These are phyloP conservation scores for Haplographium delicatum DNA, from an alignment of 495 filamentous ascomycete genomes.

Conservation along the genomic window DNA sequence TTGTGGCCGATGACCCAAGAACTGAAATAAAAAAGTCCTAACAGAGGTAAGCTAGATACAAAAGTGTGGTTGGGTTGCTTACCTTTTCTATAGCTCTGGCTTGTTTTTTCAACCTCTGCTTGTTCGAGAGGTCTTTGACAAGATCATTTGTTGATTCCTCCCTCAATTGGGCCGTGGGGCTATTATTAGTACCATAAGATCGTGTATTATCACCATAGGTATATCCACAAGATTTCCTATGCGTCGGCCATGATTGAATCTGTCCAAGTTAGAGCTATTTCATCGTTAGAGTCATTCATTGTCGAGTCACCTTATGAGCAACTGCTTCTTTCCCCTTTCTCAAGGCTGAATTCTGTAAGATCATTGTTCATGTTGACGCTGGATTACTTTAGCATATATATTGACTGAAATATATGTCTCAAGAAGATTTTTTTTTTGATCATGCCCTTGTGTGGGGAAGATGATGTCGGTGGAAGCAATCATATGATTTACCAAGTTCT, in stretches of 20 bases:
- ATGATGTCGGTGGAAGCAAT: background rate
- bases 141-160: conserved; percentile 21
- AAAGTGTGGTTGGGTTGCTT: background rate
- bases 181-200: conserved; percentile 12
- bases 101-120: conserved; percentile 24
- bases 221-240: background rate
- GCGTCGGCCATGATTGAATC: conserved; percentile 12
- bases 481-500: background rate
- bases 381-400: conserved; percentile 8
- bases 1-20: conserved; percentile 77
- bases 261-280: conserved; percentile 41
- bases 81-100: conserved; percentile 24
- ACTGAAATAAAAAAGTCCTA: conserved; percentile 82
- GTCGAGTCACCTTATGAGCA: conserved; percentile 24
- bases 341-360: conserved; percentile 21
- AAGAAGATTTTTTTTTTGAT: background rate
- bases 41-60: background rate
- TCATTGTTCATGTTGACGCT: conserved; percentile 26
- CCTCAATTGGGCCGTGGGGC: conserved; percentile 13
- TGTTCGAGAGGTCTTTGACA: conserved; percentile 22
- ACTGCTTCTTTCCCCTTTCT: conserved; percentile 23
- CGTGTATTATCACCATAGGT: background rate
- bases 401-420: background rate
- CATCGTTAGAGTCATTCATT: conserved; percentile 11
- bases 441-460: conserved; percentile 5